These are phyloP conservation scores for Fusarium nygamai DNA, from an alignment of 2,329 filamentous ascomycete genomes.

Conservation along the genomic window DNA sequence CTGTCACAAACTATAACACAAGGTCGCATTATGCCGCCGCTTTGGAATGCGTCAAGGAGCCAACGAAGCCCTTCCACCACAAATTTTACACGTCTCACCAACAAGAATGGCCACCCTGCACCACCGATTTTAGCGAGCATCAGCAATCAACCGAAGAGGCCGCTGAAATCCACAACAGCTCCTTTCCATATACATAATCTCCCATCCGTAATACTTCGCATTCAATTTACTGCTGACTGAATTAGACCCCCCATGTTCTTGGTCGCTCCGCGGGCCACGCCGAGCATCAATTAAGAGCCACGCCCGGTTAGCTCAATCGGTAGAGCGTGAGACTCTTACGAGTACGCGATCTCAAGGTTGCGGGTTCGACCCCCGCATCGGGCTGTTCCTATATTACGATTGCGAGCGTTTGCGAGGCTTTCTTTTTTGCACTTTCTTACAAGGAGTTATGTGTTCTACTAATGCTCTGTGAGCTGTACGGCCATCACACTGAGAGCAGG, in stretches of 20 bases:
- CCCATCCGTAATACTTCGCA: not conserved
- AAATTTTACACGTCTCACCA: not conserved
- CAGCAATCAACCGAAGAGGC: not conserved
- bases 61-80: not conserved
- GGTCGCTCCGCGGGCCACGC: accelerated
- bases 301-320: constrained; percentile 50
- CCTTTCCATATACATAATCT: not conserved
- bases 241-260: not conserved
- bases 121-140: not conserved
- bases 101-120: not conserved
- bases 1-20: accelerated
- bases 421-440: not conserved
- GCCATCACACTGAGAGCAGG: no score
- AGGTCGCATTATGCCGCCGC: not conserved
- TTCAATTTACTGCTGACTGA: not conserved
- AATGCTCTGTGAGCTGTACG: not conserved
- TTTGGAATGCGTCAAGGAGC: not conserved
- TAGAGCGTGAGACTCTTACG: constrained; percentile 76
- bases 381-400: constrained; percentile 43
- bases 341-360: constrained; percentile 61
- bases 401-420: constrained; percentile 19
- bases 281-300: constrained; percentile 29
- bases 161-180: no score
- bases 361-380: constrained; percentile 62
- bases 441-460: not conserved